Evolutionary conservation across 768 basidiomycete species (phyloP).

Genomic region (Amanita pallidorosea): DNA sequence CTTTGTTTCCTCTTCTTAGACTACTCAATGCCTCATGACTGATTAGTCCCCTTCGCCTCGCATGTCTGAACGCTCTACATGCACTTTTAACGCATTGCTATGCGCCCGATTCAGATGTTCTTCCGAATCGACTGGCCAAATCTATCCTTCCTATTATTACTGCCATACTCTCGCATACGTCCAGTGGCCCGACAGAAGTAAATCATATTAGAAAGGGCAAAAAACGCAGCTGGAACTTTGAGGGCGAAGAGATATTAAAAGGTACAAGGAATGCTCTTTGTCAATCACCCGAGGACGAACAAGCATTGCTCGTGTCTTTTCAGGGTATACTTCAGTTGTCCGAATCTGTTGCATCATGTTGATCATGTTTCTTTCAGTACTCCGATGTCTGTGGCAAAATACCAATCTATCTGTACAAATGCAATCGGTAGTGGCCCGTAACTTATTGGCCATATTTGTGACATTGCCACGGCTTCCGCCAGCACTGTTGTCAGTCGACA

Average conservation of each 20-base stretch:
- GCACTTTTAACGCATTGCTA: constrained; percentile 32
- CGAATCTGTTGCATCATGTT: background rate
- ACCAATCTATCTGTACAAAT: constrained; percentile 39
- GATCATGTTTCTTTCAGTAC: constrained; percentile 26
- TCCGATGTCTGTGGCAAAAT: constrained; percentile 36
- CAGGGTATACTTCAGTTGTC: constrained; percentile 35
- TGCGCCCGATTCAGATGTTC: constrained; percentile 34
- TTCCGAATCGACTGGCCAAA: constrained; percentile 44
- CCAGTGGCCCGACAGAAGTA: constrained; percentile 18
- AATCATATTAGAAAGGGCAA: constrained; percentile 40
- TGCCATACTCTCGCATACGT: constrained; percentile 30
- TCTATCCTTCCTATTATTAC: constrained; percentile 39
- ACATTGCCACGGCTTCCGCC: constrained; percentile 45
- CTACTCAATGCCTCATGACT: constrained; percentile 1
- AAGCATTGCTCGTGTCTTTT: constrained; percentile 40
- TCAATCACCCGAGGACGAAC: constrained; percentile 36
- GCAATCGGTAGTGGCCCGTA: constrained; percentile 47
- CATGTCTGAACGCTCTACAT: constrained; percentile 34
- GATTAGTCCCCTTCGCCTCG: constrained; percentile 24
- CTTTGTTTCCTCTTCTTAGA: background rate
- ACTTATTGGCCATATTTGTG: constrained; percentile 48
- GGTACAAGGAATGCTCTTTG: constrained; percentile 35
- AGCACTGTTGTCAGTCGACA: constrained; percentile 43
- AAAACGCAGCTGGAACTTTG: constrained; percentile 60
- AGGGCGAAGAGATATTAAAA: constrained; percentile 67